phyloP scores from a whole-genome alignment of 768 basidiomycete species.

The Pulveroboletus sp. region DNA sequence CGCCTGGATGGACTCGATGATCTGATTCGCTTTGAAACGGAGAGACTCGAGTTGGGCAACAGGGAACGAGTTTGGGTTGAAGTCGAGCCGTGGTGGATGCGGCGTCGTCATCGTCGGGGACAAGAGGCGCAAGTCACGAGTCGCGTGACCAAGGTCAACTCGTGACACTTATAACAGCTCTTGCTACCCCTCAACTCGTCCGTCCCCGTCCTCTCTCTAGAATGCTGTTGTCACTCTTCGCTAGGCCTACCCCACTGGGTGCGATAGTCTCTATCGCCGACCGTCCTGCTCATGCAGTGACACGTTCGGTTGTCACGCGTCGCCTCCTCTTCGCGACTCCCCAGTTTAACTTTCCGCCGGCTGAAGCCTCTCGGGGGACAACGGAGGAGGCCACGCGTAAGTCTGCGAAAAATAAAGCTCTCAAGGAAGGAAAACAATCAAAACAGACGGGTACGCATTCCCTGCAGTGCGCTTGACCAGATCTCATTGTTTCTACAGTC shows the following conservation, averaged over 20 bases:
- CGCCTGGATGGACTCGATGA: constrained; percentile 68
- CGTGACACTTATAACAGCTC: constrained; percentile 11
- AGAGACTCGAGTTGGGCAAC: constrained; percentile 72
- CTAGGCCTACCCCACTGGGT: constrained; percentile 1
- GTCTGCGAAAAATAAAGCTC: neutral
- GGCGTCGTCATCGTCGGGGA: neutral
- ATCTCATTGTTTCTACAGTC: constrained; percentile 13
- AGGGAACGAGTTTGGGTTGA: constrained; percentile 42
- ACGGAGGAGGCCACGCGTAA: constrained; percentile 2
- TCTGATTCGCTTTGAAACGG: constrained; percentile 71
- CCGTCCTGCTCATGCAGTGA: neutral
- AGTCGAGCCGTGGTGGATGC: constrained; percentile 2
- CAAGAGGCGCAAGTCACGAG: constrained; percentile 1
- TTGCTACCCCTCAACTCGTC: neutral
- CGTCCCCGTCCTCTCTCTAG: neutral
- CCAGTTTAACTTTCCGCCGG: constrained; percentile 8
- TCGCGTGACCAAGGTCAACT: constrained; percentile 13
- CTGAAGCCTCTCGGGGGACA: neutral
- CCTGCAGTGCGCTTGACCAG: neutral
- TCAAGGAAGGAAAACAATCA: neutral
- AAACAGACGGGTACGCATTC: constrained; percentile 14
- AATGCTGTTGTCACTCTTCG: constrained; percentile 16
- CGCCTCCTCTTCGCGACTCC: constrained; percentile 26
- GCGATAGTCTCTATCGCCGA: neutral
- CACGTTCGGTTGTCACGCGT: constrained; percentile 9